A percentile compares a stretch with the other conserved stretches of the same genome.
These are phyloP conservation scores for Agaricales sp. DNA, from an alignment of 1,284 basidiomycete species.

Conservation along the genomic window DNA sequence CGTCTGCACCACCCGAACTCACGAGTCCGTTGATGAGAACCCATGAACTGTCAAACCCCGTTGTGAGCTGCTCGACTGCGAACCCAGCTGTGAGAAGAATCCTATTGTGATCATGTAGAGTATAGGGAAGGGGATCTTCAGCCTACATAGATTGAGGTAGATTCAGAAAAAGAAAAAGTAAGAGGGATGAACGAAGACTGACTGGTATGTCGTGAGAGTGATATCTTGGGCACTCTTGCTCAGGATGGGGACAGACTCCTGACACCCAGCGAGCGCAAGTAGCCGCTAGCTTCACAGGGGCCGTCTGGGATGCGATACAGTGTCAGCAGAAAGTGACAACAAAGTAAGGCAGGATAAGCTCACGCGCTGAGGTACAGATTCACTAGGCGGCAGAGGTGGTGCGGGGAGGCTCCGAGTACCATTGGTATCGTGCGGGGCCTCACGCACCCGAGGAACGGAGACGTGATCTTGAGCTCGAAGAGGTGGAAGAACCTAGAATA, in stretches of 20 bases:
- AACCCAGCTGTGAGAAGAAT: conserved; percentile 15
- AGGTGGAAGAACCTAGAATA: not conserved
- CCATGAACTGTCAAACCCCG: conserved; percentile 38
- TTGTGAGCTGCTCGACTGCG: conserved; percentile 27
- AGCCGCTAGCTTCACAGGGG: not conserved
- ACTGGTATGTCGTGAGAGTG: not conserved
- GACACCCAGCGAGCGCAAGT: not conserved
- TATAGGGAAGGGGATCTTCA: not conserved
- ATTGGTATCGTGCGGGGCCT: too few species aligned
- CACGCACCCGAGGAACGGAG: too few species aligned
- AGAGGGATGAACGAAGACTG: not conserved
- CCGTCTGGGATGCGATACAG: not conserved
- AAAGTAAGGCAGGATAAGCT: too few species aligned
- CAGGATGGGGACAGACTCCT: not conserved
- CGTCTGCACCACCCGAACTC: conserved; percentile 14
- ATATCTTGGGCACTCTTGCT: not conserved
- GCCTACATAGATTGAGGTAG: not conserved
- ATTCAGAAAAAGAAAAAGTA: not conserved
- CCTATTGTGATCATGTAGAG: not conserved
- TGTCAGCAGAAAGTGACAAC: too few species aligned
- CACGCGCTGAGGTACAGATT: too few species aligned
- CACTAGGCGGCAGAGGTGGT: too few species aligned
- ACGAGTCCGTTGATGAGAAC: conserved; percentile 29
- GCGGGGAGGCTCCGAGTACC: too few species aligned
- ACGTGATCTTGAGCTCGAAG: not conserved